Evolutionary conservation across 2,329 filamentous ascomycete species (phyloP), one percentile per base, ranked within the genome.

Genomic region (Diaporthe eres): DNA sequence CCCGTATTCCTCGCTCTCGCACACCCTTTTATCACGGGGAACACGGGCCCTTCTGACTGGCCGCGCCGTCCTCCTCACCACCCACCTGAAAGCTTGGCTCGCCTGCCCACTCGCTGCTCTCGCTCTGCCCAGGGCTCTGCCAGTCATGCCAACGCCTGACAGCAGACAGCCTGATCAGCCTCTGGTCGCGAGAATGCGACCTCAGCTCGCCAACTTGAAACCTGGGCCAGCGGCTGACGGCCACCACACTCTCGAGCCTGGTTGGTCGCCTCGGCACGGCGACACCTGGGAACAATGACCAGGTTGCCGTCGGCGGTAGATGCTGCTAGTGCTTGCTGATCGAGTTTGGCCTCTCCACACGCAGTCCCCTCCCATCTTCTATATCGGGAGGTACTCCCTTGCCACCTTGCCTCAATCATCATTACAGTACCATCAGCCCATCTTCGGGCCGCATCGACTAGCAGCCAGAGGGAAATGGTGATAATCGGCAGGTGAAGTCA

Each of bases 131-230:
- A 63, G 44, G 63, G 63, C 19, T 37, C 28, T 37, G 63, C 22
- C 63, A 44, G 34, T 58, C 31, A 47, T 47, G 60, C 39, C 39
- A 65, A 19, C 39, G n/a, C 60, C 60, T 65, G 39, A n/a, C 61
- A 67, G 61, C 19, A 15, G 44, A n/a, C 63, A 37, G 44, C 44
- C 61, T 39, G 68, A 72, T 60, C 55, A 34, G 28, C 71, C 22
- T 31, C 19, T 73, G 58, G 71, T 65, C 71, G 58, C 71, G 39
- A 44, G 58, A 4, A 51, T 63, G 31, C 22, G 71, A 63, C 71
- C 71, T 65, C 71, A 65, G 65, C 71, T 73, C 58, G 57, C 71
- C 49, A 73, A 63, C 71, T 55, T 73, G 71, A 73, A 73, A 73
- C 71, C 51, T 57, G 47, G 49, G 47, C 71, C 71, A 51, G 47